Base-by-base conservation (phyloP, 2,329 filamentous ascomycete genomes). In the Paracoccidioides brasiliensis region DNA sequence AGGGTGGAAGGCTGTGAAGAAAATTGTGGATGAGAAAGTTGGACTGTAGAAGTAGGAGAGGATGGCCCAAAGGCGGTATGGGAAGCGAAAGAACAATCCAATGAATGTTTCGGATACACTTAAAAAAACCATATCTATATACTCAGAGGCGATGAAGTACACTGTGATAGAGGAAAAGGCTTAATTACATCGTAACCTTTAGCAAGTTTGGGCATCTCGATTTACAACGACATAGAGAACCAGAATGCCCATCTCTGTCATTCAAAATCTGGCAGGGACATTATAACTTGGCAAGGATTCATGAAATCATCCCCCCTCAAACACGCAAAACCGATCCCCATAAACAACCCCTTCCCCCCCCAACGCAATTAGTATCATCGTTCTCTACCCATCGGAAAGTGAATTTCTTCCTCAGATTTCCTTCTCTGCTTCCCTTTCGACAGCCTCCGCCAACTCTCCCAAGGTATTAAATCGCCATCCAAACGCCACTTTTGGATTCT, bases 11-110 rank as follows among this genome's bases (percentile, higher is more conserved):
- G 81, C 79, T 28, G 86, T 95, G 15, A 77, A 88, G 59, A 82
- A 84, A 64, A 78, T 94, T 60, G 83, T 96, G 4, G 82, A 84
- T 69, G 78, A 79, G 58, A 82, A 90, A 69, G 86, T 94, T 7
- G 83, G 70, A 53, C 30, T 52, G 33, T 52, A 52, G 22, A 32
- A 5, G 37, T 37, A 10, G 15, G 32, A 37, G 44, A 49, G 6
- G 22, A 22, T 22, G 22, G 22, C 22, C 22, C 22, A 22, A 38
- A 14, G 2, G 8, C 8, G 8, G 9, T 8, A 32, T 22, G 9
- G 5, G 28, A 46, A 46, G 10, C 10, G 37, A 28, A 32, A 33
- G 3, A 12, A 38, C 7, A n/a, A 52, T 42, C 1, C 30, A 6
- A 2, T 51, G 43, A 46, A 46, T 46, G 12, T 14, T 12, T n/a